Base-by-base conservation (phyloP, 306 rosid species). In the Trichosanthes truncata region DNA sequence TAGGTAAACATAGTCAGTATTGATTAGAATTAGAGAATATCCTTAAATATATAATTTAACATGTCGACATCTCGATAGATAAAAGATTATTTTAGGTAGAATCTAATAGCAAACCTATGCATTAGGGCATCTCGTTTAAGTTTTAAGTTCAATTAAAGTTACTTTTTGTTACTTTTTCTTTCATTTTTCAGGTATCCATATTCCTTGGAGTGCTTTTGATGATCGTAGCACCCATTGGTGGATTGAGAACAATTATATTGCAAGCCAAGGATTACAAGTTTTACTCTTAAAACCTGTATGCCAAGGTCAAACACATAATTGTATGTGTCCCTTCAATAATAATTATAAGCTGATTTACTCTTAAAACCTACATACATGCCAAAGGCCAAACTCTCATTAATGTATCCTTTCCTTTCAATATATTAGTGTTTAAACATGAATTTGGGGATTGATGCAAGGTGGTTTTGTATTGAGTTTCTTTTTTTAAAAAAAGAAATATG, bases 161-260 rank as follows among this genome's bases (percentile, higher is more conserved):
- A 38, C 15, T 77, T 61, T 23, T 26, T 8, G 78, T 6, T 51
- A 4, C 13, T 13, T 33, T 82, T 77, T 15, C 15, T 67, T 71
- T 21, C 55, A 21, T 23, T 66, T 84, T 77, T 38, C 89, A 93
- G 96, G 83, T 87, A 17, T 88, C 93, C 88, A 93, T 93, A 41
- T 80, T 81, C 29, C 81, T 89, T 52, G 98, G 98, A 35, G 3
- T 85, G 41, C 55, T 87, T 71, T 83, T 90, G 29, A 87, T 90
- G 96, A 7, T 89, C 82, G 13, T 89, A 17, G 65, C 96, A 35
- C 97, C 98, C 17, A 89, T 89, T 0, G 96, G 93, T 62, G 97
- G 92, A 67, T 57, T 89, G 21, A 86, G 88, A 81, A 48, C 76
- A 4, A 89, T 94, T 87, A 85, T 90, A 80, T 31, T 82, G 52